A percentile compares a stretch with the other conserved stretches of the same genome.
These are phyloP conservation scores for Danielia oregonensis DNA, from an alignment of 805 yeast genomes.

Conservation along the genomic window DNA sequence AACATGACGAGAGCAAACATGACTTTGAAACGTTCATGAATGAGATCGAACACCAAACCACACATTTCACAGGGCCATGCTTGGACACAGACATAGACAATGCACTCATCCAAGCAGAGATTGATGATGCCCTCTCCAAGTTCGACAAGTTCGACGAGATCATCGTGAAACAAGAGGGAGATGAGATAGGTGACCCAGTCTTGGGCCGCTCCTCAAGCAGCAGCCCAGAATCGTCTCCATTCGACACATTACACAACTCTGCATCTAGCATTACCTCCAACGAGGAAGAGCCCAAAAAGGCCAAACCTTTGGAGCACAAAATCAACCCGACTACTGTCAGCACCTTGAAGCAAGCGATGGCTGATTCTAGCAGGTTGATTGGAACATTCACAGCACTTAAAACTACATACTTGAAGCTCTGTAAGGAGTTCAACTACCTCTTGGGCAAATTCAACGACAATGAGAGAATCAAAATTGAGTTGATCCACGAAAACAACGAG, in stretches of 20 bases:
- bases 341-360: constrained; percentile 21
- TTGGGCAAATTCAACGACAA: constrained; percentile 34
- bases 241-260: constrained; percentile 12
- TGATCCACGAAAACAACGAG: constrained; percentile 35
- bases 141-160: background rate
- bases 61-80: constrained; percentile 1
- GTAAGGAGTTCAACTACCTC: constrained; percentile 35
- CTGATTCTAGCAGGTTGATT: constrained; percentile 22
- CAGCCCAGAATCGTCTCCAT: constrained; percentile 11
- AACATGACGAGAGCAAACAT: too few relatives aligned
- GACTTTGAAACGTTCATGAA: constrained; percentile 13
- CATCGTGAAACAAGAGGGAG: background rate
- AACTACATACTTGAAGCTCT: constrained; percentile 33
- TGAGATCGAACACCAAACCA: constrained; percentile 7
- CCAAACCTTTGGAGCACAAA: background rate
- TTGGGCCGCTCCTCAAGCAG: constrained; percentile 1
- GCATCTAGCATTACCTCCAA: constrained; percentile 8
- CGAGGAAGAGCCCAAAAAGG: constrained; percentile 4
- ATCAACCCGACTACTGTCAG: constrained; percentile 15
- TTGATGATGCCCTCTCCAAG: background rate
- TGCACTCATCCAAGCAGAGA: constrained; percentile 1
- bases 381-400: constrained; percentile 32
- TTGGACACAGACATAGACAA: constrained; percentile 3
- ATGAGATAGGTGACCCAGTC: too few relatives aligned
- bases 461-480: constrained; percentile 30